Evolutionary conservation across 306 rosid genomes (phyloP).

Genomic region (Lathyrus sativus): DNA sequence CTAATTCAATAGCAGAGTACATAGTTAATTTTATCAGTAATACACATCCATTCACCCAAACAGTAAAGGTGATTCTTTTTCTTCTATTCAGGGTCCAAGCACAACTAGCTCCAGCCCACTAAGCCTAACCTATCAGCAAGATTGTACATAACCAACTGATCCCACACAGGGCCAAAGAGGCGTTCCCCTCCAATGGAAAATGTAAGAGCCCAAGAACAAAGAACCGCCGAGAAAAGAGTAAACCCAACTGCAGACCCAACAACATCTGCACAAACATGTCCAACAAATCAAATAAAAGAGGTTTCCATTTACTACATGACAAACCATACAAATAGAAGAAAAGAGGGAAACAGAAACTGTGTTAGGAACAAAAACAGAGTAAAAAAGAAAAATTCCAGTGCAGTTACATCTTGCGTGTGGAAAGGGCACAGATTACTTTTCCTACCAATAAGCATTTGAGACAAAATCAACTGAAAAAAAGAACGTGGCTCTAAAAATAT

Average conservation of each 20-base stretch:
- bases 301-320: neutral
- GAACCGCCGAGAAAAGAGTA: conserved; percentile 54
- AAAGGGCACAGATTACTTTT: neutral
- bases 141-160: conserved; percentile 83
- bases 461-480: conserved; percentile 5
- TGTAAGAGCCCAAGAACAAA: conserved; percentile 85
- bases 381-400: neutral
- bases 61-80: conserved; percentile 9
- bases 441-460: neutral
- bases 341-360: neutral
- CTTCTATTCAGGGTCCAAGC: neutral
- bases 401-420: neutral
- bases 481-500: neutral
- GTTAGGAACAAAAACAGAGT: neutral
- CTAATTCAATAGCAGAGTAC: conserved; percentile 16
- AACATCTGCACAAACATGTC: conserved; percentile 51
- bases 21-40: conserved; percentile 23
- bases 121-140: conserved; percentile 85
- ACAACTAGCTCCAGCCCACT: conserved; percentile 74
- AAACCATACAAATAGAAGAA: neutral
- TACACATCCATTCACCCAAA: neutral
- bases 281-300: conserved; percentile 26
- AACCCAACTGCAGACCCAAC: conserved; percentile 80
- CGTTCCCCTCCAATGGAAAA: conserved; percentile 80
- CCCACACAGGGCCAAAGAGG: conserved; percentile 85